Percentiles rank a stretch among this genome's conserved stretches.
phyloP scores from a whole-genome alignment of 306 rosid species.

The Citrullus mucosospermus region DNA sequence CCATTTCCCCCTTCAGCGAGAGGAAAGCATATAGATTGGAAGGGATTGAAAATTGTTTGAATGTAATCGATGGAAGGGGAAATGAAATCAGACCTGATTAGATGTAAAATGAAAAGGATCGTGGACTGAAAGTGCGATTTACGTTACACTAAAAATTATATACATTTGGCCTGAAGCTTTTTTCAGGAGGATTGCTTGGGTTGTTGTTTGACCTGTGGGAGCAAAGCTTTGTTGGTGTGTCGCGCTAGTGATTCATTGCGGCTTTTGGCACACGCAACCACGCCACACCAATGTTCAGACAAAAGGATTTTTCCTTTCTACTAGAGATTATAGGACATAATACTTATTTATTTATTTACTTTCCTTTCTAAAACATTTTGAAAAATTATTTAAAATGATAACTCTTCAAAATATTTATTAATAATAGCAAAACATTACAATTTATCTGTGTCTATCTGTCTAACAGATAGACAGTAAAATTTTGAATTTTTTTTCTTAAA shows the following conservation, averaged over 20 bases:
- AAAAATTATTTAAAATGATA: too few species aligned
- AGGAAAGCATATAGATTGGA: neutral
- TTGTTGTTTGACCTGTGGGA: neutral
- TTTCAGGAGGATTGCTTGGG: neutral
- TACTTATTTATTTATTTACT: too few species aligned
- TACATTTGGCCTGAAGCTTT: neutral
- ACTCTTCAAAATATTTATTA: too few species aligned
- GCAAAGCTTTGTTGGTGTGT: neutral
- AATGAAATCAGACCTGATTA: conserved; percentile 38
- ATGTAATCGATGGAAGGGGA: neutral
- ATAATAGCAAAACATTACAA: too few species aligned
- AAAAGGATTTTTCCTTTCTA: neutral
- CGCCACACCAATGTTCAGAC: neutral
- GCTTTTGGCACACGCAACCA: neutral
- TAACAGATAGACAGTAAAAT: too few species aligned
- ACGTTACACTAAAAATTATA: conserved; percentile 1
- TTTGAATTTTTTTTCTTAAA: too few species aligned
- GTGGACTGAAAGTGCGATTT: neutral
- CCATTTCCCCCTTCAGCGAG: conserved; percentile 33
- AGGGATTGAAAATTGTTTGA: neutral
- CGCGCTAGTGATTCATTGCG: neutral
- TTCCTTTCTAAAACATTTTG: too few species aligned
- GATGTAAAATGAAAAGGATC: conserved; percentile 12
- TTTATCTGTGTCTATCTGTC: too few species aligned
- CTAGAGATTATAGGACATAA: neutral